Percentiles rank a stretch among this genome's conserved stretches.
Conservation (phyloP, 768 basidiomycete genomes). For the Tulasnella calospora region DNA sequence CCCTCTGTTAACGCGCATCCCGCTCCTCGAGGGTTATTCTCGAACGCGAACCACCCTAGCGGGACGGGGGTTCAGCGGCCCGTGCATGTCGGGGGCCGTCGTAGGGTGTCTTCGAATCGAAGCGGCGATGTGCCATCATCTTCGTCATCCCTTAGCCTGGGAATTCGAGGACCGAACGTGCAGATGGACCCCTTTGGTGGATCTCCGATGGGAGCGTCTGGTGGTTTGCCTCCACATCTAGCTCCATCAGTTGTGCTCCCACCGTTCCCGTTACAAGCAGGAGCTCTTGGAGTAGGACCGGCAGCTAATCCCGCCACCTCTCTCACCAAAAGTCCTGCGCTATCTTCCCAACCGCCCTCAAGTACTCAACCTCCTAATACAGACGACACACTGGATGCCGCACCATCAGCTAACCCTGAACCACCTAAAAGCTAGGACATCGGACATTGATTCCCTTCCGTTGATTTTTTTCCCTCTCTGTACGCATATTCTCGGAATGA, state of each 20-base stretch:
- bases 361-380: not conserved
- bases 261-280: not conserved
- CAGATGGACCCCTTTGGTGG: not conserved
- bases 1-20: slow-evolving; percentile 19
- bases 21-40: slow-evolving; percentile 18
- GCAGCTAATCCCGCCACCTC: not conserved
- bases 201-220: not conserved
- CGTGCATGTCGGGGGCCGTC: not conserved
- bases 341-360: no score
- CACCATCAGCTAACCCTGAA: not conserved
- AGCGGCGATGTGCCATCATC: not conserved
- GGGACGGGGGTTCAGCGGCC: not conserved
- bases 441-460: not conserved
- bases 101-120: not conserved
- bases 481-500: not conserved
- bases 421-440: not conserved
- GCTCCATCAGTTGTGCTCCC: not conserved
- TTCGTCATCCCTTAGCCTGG: not conserved
- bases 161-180: not conserved
- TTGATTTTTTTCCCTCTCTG: not conserved
- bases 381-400: not conserved
- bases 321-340: not conserved
- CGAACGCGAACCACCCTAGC: not conserved
- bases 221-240: not conserved
- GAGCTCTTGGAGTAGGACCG: not conserved